Conservation (phyloP, 345 rosid genomes). For the Gossypium anomalum region DNA sequence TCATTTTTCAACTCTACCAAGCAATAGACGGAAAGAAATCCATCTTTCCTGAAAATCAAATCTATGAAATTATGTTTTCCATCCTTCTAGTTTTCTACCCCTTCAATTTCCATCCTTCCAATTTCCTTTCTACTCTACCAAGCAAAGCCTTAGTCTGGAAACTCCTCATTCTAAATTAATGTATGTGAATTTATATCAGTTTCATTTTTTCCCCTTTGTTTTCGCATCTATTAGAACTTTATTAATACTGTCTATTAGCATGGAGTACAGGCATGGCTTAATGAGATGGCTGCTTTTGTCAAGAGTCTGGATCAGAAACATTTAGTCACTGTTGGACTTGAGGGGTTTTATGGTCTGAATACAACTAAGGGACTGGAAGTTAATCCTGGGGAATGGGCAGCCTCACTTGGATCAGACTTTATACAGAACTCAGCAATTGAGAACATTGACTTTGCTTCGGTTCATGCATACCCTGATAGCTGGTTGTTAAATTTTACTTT, state of each 20-base stretch:
- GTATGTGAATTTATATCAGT: background rate
- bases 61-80: no score
- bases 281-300: constrained; percentile 46
- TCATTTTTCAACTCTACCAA: no score
- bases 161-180: background rate
- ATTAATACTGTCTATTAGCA: background rate
- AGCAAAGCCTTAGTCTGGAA: background rate
- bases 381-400: constrained; percentile 53
- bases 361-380: constrained; percentile 21
- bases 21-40: no score
- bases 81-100: no score
- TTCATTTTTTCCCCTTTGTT: background rate
- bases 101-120: no score
- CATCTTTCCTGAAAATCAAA: no score
- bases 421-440: constrained; percentile 35
- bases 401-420: constrained; percentile 45
- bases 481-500: constrained; percentile 32
- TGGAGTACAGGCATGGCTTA: constrained; percentile 28
- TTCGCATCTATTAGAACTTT: background rate
- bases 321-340: constrained; percentile 39
- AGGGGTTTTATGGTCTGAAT: constrained; percentile 42
- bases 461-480: constrained; percentile 48
- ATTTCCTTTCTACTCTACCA: no score
- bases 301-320: constrained; percentile 44
- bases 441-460: constrained; percentile 48